phyloP scores from a whole-genome alignment of 2,329 filamentous ascomycete species.

The Diplocarpon rosae region DNA sequence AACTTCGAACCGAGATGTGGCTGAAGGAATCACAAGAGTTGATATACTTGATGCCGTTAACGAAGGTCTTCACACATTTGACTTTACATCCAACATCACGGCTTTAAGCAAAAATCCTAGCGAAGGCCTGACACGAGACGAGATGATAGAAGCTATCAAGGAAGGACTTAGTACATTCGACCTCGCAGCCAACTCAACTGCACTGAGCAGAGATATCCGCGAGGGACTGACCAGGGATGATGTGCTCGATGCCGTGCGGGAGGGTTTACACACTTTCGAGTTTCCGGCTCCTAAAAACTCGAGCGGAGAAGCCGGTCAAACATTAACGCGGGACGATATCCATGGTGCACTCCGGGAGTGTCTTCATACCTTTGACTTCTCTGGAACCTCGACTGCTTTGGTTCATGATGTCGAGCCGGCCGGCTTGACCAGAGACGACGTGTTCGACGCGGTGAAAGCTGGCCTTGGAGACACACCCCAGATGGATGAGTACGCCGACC shows the following conservation, averaged over 20 bases:
- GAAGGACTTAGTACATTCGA: slow-evolving; percentile 65
- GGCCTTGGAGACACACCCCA: slow-evolving; percentile 39
- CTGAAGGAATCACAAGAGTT: slow-evolving; percentile 36
- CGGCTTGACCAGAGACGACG: slow-evolving; percentile 38
- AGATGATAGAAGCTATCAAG: slow-evolving; percentile 53
- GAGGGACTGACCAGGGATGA: slow-evolving; percentile 61
- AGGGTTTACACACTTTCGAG: slow-evolving; percentile 39
- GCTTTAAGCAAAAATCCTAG: slow-evolving; percentile 51
- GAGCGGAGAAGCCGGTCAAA: slow-evolving; percentile 42
- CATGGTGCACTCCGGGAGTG: slow-evolving; percentile 48
- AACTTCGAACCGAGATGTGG: slow-evolving; percentile 48
- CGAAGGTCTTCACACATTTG: slow-evolving; percentile 43
- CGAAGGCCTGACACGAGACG: slow-evolving; percentile 49
- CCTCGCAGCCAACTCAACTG: slow-evolving; percentile 48
- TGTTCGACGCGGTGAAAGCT: slow-evolving; percentile 47
- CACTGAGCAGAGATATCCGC: slow-evolving; percentile 48
- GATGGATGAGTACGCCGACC: slow-evolving; percentile 33
- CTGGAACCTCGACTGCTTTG: slow-evolving; percentile 43
- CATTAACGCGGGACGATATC: slow-evolving; percentile 42
- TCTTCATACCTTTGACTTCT: slow-evolving; percentile 40
- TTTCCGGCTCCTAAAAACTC: slow-evolving; percentile 42
- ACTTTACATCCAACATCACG: slow-evolving; percentile 41
- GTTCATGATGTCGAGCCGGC: slow-evolving; percentile 43
- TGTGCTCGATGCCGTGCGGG: slow-evolving; percentile 49
- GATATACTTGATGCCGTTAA: slow-evolving; percentile 46